Conservation (phyloP, 352 stramenopile species). For the Phytophthora podocarpi region DNA sequence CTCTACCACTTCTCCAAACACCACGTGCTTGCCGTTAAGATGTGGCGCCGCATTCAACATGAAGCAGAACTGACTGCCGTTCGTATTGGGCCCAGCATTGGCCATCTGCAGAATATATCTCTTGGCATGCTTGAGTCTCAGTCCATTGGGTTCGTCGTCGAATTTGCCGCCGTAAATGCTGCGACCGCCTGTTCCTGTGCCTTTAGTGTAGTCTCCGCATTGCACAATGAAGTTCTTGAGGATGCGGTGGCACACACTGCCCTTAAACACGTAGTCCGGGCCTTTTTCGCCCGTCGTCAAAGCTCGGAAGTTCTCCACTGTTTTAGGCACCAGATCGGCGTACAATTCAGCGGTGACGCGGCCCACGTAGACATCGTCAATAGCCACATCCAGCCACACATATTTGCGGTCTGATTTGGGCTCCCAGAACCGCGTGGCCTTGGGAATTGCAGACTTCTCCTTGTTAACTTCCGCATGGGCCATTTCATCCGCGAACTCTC, state of each 20-base stretch:
- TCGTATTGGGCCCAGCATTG: slow-evolving; percentile 97
- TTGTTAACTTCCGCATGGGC: slow-evolving; percentile 2
- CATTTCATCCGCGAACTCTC: slow-evolving; percentile 11
- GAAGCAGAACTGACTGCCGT: slow-evolving; percentile 99
- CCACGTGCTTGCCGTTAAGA: slow-evolving; percentile 84
- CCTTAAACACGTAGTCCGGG: slow-evolving; percentile 95
- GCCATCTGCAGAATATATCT: slow-evolving; percentile 95
- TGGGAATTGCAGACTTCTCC: slow-evolving; percentile 14
- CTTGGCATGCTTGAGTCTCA: slow-evolving; percentile 80
- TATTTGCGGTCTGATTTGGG: slow-evolving; percentile 79
- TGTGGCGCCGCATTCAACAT: slow-evolving; percentile 83
- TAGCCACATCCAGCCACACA: slow-evolving; percentile 86
- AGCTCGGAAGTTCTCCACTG: slow-evolving; percentile 97
- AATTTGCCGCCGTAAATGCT: slow-evolving; percentile 99
- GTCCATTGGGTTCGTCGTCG: slow-evolving; percentile 95
- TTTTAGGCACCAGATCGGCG: slow-evolving; percentile 96
- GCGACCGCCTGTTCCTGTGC: slow-evolving; percentile 94
- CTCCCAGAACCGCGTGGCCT: slow-evolving; percentile 40
- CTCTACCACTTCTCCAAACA: slow-evolving; percentile 88
- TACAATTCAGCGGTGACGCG: slow-evolving; percentile 90
- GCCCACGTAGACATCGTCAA: slow-evolving; percentile 73
- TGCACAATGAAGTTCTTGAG: slow-evolving; percentile 99
- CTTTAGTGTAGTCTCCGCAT: slow-evolving; percentile 94
- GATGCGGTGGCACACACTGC: slow-evolving; percentile 97
- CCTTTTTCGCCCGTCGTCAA: slow-evolving; percentile 97